Conservation (phyloP, 2,329 filamentous ascomycete genomes). For the Exophiala viscosa region DNA sequence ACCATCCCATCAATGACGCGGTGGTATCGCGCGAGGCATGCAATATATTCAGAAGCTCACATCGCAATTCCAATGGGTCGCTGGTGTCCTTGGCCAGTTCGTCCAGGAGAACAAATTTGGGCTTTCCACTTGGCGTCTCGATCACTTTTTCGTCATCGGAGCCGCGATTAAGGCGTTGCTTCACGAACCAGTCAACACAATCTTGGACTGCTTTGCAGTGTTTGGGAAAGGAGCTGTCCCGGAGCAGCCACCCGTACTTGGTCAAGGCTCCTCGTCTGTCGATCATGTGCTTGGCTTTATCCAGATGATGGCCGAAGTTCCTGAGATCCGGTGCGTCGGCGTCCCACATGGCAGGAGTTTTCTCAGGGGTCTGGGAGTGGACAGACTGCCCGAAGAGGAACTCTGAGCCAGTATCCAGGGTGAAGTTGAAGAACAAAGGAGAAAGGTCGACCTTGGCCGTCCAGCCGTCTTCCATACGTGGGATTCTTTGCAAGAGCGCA, state of each 20-base stretch:
- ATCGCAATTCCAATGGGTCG: constrained; percentile 26
- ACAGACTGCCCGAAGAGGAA: constrained; percentile 25
- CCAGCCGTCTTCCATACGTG: constrained; percentile 53
- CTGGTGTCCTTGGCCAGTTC: constrained; percentile 19
- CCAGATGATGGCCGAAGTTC: constrained; percentile 12
- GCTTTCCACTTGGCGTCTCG: constrained; percentile 10
- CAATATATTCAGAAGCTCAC: constrained; percentile 34
- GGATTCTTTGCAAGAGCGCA: constrained; percentile 40
- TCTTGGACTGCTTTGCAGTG: constrained; percentile 42
- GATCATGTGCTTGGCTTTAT: constrained; percentile 9
- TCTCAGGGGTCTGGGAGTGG: constrained; percentile 27
- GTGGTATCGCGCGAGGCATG: constrained; percentile 37
- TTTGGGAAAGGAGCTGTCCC: constrained; percentile 38
- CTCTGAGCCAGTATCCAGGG: constrained; percentile 35
- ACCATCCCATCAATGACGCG: constrained; percentile 32
- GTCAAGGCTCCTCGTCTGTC: constrained; percentile 30
- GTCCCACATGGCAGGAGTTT: neutral
- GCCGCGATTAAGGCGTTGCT: constrained; percentile 35
- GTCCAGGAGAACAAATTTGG: constrained; percentile 22
- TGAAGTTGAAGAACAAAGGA: constrained; percentile 78
- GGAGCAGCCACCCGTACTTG: constrained; percentile 36
- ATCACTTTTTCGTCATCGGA: constrained; percentile 32
- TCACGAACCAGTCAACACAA: constrained; percentile 48
- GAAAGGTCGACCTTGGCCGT: constrained; percentile 61
- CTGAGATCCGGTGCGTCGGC: constrained; percentile 1